Conservation (phyloP, 1,284 basidiomycete genomes). For the Gomphus sp. region DNA sequence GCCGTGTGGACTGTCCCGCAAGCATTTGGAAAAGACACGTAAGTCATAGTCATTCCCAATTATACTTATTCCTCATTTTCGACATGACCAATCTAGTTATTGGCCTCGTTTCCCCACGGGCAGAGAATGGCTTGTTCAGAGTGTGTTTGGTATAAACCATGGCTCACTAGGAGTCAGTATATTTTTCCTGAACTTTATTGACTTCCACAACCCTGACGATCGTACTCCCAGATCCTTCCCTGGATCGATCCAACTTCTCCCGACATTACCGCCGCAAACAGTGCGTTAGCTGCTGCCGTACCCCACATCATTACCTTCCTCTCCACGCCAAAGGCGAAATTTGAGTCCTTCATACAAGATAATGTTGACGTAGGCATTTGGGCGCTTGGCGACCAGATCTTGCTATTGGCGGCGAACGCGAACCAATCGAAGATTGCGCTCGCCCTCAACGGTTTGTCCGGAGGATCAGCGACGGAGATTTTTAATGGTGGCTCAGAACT, state of each 20-base stretch:
- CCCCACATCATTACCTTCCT: constrained; percentile 31
- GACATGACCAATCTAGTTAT: constrained; percentile 33
- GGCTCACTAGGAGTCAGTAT: constrained; percentile 43
- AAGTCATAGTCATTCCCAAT: not conserved
- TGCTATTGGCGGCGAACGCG: constrained; percentile 34
- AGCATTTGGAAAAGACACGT: constrained; percentile 58
- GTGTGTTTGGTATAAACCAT: constrained; percentile 60
- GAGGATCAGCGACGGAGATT: constrained; percentile 10
- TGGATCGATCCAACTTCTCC: constrained; percentile 58
- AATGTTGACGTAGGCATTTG: constrained; percentile 32
- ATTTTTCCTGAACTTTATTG: not conserved
- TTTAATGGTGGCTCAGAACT: constrained; percentile 6
- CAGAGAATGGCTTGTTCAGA: constrained; percentile 56
- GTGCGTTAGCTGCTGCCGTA: constrained; percentile 38
- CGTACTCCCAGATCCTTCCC: constrained; percentile 34
- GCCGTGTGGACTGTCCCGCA: constrained; percentile 71
- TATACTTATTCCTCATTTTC: not conserved
- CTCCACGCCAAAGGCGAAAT: constrained; percentile 22
- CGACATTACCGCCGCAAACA: constrained; percentile 51
- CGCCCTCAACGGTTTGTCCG: constrained; percentile 14
- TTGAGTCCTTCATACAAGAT: constrained; percentile 20
- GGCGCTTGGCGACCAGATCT: constrained; percentile 22
- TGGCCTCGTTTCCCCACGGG: constrained; percentile 61
- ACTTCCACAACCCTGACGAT: not conserved
- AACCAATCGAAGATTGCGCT: constrained; percentile 25